Evolutionary conservation across 2,329 filamentous ascomycete genomes (phyloP).

Genomic region (Amphichorda felina): DNA sequence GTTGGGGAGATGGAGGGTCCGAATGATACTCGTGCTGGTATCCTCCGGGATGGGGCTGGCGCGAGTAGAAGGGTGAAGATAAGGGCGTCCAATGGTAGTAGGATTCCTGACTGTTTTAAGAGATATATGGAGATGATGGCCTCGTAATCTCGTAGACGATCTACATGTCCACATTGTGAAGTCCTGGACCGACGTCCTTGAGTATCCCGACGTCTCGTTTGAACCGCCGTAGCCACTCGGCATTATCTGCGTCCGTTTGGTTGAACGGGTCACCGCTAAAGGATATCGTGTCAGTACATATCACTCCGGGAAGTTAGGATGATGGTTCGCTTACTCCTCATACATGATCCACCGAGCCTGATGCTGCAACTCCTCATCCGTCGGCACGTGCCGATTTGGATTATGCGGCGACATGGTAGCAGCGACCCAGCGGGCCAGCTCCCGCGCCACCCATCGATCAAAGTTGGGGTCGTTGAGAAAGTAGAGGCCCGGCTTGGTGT

Average conservation of each 20-base stretch:
- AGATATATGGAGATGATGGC: too few relatives aligned
- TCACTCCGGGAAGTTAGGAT: not conserved
- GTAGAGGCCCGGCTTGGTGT: slow-evolving; percentile 5
- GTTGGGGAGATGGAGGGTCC: too few relatives aligned
- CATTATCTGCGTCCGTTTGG: slow-evolving; percentile 43
- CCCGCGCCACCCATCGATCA: slow-evolving; percentile 10
- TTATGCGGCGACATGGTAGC: slow-evolving; percentile 17
- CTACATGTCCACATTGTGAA: not conserved
- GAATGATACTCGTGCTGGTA: too few relatives aligned
- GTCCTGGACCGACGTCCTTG: slow-evolving; percentile 2
- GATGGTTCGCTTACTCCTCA: slow-evolving; percentile 12
- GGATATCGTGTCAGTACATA: not conserved
- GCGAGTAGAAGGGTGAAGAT: too few relatives aligned
- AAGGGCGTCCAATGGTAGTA: too few relatives aligned
- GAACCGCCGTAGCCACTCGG: slow-evolving; percentile 44
- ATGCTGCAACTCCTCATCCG: slow-evolving; percentile 19
- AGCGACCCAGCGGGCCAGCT: slow-evolving; percentile 12
- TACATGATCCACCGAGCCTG: slow-evolving; percentile 19
- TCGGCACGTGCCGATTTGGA: slow-evolving; percentile 15
- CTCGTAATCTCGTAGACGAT: too few relatives aligned
- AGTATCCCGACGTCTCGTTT: slow-evolving; percentile 38
- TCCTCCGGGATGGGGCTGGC: too few relatives aligned
- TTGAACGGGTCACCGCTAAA: slow-evolving; percentile 41
- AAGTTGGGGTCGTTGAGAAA: slow-evolving; percentile 14
- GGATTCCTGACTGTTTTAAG: too few relatives aligned